Conservation (phyloP, 257 asterid genomes). For the Solanum acaule region DNA sequence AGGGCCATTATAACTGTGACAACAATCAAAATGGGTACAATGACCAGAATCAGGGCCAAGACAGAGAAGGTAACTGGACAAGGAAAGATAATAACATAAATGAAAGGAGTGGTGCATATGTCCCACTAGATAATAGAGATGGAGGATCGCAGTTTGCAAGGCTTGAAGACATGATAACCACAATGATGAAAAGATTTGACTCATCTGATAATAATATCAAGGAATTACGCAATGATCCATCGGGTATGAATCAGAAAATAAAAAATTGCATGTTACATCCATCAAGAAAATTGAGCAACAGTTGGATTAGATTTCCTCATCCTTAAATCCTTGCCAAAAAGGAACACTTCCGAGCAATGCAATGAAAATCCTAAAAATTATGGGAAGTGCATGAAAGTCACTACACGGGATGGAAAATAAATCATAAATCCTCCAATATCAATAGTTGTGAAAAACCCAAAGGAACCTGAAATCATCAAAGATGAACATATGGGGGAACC, state of each 20-base stretch:
- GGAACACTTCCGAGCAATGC: neutral
- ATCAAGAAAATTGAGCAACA: neutral
- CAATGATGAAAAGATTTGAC: neutral
- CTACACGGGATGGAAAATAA: too few relatives aligned
- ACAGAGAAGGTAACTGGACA: neutral
- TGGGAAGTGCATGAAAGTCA: neutral
- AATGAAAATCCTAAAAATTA: neutral
- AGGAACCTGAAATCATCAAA: too few relatives aligned
- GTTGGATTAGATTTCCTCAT: neutral
- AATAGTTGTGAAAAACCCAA: too few relatives aligned
- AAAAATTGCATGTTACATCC: neutral
- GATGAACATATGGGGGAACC: neutral
- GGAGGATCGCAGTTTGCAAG: neutral
- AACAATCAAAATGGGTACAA: neutral
- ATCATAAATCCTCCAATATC: neutral
- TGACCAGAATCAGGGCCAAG: neutral
- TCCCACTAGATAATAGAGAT: neutral
- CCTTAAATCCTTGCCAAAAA: neutral
- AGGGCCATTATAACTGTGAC: neutral
- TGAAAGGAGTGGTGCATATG: neutral
- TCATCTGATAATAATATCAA: neutral
- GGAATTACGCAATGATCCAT: neutral
- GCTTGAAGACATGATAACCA: neutral
- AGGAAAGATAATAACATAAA: neutral
- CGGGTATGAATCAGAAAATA: neutral